These are phyloP conservation scores for Chaetomiaceae sp. DNA, from an alignment of 2,329 filamentous ascomycete genomes.

Conservation along the genomic window DNA sequence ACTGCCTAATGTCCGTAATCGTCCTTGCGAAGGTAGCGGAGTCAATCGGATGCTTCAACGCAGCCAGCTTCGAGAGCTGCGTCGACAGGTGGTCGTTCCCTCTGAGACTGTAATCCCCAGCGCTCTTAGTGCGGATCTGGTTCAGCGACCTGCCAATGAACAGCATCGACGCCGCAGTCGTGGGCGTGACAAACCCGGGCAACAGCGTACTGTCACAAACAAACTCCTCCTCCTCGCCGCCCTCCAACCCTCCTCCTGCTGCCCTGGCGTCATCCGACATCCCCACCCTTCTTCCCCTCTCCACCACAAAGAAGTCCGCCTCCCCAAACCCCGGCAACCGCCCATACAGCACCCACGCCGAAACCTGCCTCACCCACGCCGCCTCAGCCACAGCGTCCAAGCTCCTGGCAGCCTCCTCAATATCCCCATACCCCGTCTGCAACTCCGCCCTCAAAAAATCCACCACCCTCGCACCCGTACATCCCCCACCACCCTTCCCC, in stretches of 20 bases:
- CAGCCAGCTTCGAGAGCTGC: slow-evolving; percentile 64
- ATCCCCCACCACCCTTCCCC: slow-evolving; percentile 30
- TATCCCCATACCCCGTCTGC: slow-evolving; percentile 82
- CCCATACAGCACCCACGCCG: slow-evolving; percentile 87
- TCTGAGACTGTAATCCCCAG: slow-evolving; percentile 37
- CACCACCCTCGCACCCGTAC: slow-evolving; percentile 68
- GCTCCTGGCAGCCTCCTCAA: slow-evolving; percentile 68
- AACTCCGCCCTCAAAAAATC: slow-evolving; percentile 68
- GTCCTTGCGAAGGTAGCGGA: slow-evolving; percentile 62
- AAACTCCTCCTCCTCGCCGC: slow-evolving; percentile 43
- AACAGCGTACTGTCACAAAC: slow-evolving; percentile 53
- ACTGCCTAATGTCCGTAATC: slow-evolving; percentile 70
- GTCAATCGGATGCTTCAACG: slow-evolving; percentile 67
- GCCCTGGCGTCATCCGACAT: no score
- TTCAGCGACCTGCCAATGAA: slow-evolving; percentile 88
- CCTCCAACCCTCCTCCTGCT: neutral
- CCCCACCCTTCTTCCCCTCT: slow-evolving; percentile 34
- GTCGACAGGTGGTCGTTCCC: slow-evolving; percentile 58
- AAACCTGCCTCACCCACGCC: slow-evolving; percentile 85
- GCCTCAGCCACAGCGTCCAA: slow-evolving; percentile 75
- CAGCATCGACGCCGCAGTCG: slow-evolving; percentile 74
- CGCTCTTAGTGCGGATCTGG: slow-evolving; percentile 61
- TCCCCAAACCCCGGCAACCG: slow-evolving; percentile 69
- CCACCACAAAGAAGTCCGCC: slow-evolving; percentile 75
- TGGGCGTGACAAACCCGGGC: slow-evolving; percentile 70